A percentile compares a stretch with the other conserved stretches of the same genome.
phyloP scores from a whole-genome alignment of 352 stramenopile species.

The Phytophthora idaei region DNA sequence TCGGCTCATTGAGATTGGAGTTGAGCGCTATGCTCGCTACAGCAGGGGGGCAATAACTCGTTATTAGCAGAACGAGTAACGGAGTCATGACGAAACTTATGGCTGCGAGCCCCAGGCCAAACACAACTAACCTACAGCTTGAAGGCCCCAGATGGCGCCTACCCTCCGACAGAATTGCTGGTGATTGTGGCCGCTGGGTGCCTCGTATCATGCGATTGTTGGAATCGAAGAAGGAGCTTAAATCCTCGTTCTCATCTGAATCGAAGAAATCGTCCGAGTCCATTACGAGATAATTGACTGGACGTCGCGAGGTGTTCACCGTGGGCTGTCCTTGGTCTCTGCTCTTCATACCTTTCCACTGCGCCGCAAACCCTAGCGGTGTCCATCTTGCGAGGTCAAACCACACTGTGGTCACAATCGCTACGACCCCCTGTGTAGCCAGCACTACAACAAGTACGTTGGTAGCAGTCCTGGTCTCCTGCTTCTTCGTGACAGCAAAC shows the following conservation, averaged over 20 bases:
- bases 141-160: constrained; percentile 18
- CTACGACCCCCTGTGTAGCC: constrained; percentile 16
- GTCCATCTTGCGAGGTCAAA: constrained; percentile 37
- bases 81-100: constrained; percentile 18
- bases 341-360: constrained; percentile 4
- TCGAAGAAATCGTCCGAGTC: constrained; percentile 24
- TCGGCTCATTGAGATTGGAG: constrained; percentile 45
- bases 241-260: constrained; percentile 13
- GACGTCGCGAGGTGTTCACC: constrained; percentile 2
- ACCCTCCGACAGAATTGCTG: constrained; percentile 27
- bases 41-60: constrained; percentile 24
- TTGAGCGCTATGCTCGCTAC: constrained; percentile 49
- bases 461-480: constrained; percentile 7
- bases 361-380: constrained; percentile 9
- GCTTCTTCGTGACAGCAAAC: neutral
- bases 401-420: constrained; percentile 24
- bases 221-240: constrained; percentile 34
- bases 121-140: constrained; percentile 13
- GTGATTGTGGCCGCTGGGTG: constrained; percentile 19
- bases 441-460: constrained; percentile 12
- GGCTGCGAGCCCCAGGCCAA: constrained; percentile 6
- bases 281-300: constrained; percentile 35
- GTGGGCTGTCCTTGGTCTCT: constrained; percentile 2
- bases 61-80: constrained; percentile 27
- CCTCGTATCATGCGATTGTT: constrained; percentile 28